Evolutionary conservation across 2,329 filamentous ascomycete genomes (phyloP), one percentile per base, ranked within the genome.

Genomic region (Trematosphaeria pertusa): DNA sequence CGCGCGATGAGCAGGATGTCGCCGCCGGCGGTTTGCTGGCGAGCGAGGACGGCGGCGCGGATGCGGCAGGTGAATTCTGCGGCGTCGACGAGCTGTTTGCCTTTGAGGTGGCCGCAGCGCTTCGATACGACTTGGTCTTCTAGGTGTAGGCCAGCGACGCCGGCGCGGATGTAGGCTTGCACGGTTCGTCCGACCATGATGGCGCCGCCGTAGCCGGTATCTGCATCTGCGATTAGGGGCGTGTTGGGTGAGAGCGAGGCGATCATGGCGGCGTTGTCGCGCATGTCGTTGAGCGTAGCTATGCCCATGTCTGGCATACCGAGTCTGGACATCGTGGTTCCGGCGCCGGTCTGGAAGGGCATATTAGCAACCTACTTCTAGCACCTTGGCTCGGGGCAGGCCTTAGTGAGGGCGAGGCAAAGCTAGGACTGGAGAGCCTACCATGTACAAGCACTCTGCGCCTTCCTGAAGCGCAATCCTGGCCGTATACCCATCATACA

Each of bases 401-500:
- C n/a, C n/a, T n/a, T n/a, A n/a, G n/a, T n/a, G n/a, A n/a, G n/a
- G n/a, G n/a, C n/a, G n/a, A n/a, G 30, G 9, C 17, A 33, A 11
- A 28, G 28, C 14, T 30, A 15, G 32, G 15, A 17, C 17, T 18
- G 12, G 14, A 22, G 17, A 37, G n/a, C 74, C 34, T 70, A 86
- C 84, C 85, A 88, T 88, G 72, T 88, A 88, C 30, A 88, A 65
- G 45, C 77, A 80, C 36, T 87, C 80, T 48, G 87, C 87, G 4
- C 84, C 85, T n/a, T 82, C 75, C 32, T 77, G 73, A 17, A 87
- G 74, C 1, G 85, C 84, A 46, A 88, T 80, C 1, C 85, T 76
- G 0, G 86, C 84, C 2, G 83, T 84, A 43, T 87, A 78, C 10
- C 86, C 86, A 74, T 89, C 86, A 61, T 87, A 87, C 2, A 88